Base-by-base conservation (phyloP, 805 yeast species). In the Cyberlindnera mrakii region DNA sequence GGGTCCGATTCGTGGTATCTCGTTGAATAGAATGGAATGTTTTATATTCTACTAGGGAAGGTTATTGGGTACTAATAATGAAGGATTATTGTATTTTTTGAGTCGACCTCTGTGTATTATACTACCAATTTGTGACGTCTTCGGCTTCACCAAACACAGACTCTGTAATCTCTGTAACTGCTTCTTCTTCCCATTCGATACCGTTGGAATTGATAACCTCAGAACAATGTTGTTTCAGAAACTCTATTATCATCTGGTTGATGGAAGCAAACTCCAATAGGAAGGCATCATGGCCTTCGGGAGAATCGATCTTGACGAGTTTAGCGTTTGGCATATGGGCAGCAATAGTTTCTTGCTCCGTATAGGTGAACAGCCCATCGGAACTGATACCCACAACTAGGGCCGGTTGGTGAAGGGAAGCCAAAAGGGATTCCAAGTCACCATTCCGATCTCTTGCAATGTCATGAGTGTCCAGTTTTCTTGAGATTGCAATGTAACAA, bases 201-300 rank as follows among this genome's bases (percentile, higher is more conserved):
- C 59, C 65, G 19, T 71, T 64, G 3, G 68, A 63, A 10, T 62
- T 68, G 71, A 78, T 81, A 46, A 82, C 70, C 25, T 80, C 85
- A 2, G 80, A 72, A 42, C 82, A 65, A 43, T 80, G 69, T 33
- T 67, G 63, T 19, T 64, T 65, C 56, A 91, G 71, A 63, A 91
- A 93, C 3, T 75, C 76, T 35, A 76, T 64, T 41, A 95, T 79
- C 50, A 82, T 69, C 31, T 75, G 70, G 60, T 93, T 86, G 44
- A 93, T 88, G 40, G 80, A 78, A 39, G 78, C 82, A 62, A 93
- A 93, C 63, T 93, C 99, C 38, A 93, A 70, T 47, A 93, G 66
- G 59, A 93, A 93, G 3, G 98, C 99, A 67, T 93, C 99, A 59
- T 93, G 99, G 15, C 99, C 99, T 55, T 93, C 99, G 11, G 91